Evolutionary conservation across 805 yeast genomes (phyloP), one percentile per base, ranked within the genome.

Genomic region (Debaryomyces prosopidis): DNA sequence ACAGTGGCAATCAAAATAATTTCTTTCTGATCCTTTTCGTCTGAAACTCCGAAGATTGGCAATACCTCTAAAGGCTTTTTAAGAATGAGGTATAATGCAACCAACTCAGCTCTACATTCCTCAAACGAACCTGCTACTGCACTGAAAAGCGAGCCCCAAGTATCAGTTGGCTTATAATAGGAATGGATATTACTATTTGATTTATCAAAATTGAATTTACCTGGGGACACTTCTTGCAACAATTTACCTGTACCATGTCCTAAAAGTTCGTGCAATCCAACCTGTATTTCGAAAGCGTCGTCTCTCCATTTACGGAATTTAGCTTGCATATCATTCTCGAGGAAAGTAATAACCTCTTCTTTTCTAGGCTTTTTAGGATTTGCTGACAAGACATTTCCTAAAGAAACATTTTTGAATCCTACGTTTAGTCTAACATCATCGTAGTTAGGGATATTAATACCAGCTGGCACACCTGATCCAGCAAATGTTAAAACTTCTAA

Each of bases 181-280:
- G 94, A 82, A 3, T 70, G 64, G 34, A 85, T 77, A 9, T 89
- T 87, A 9, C 91, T 90, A 44, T 74, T 74, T 11, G 63, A 60
- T 41, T 66, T 71, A 65, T 89, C 90, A 59, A 87, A 89, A 65
- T 89, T 89, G 75, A 76, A 89, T 18, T 70, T 63, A 9, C 86
- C 86, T 40, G 81, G 80, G 14, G 75, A 75, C 4, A 72, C 68
- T 47, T 72, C 75, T 49, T 77, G 77, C 54, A 89, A 70, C 47
- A 89, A 73, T 65, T 89, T 89, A 41, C 97, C 97, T 4, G 94
- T 81, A 34, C 96, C 97, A 60, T 89, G 97, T 12, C 97, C 96
- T 50, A 89, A 75, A 52, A 89, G 73, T 67, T 89, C 97, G 66
- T 89, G 97, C 56, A 89, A 85, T 44, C 96, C 97, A 41, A 89